Evolutionary conservation across 768 basidiomycete species (phyloP), one percentile per base, ranked within the genome.

Genomic region (Leccinum uliginosum): DNA sequence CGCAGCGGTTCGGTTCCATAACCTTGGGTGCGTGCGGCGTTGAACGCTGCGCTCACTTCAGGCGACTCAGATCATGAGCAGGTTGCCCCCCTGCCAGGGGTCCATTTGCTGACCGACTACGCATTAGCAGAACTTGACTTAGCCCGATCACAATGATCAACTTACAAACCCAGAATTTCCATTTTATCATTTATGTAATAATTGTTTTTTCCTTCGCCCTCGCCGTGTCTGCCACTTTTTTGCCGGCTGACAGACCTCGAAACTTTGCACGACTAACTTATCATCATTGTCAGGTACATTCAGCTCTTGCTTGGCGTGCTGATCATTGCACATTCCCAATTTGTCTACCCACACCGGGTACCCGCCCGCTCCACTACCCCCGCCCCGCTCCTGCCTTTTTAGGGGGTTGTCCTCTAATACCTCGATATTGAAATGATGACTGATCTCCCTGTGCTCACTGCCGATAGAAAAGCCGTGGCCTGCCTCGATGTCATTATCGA

Each of bases 401-500:
- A 69, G 69, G 70, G 62, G 65, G 12, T 24, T 9, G n/a, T 24
- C 59, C 44, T 43, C 46, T 6, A 43, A 19, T 43, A 19, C 40
- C 40, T 43, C 40, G 40, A 43, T 43, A 67, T 70, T 71, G 53
- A 71, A 73, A 71, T 73, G 60, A 64, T 72, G 68, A 71, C 60
- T 63, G 68, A 71, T 68, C 59, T 58, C 54, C 58, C 53, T 46
- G 47, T 56, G 40, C 53, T 52, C 51, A 57, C 62, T 65, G 61
- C 51, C 57, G 65, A 63, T 73, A 71, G 64, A 73, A 70, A 71
- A 71, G 58, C 45, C 40, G 59, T 60, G 17, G 47, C 40, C 29
- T 54, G 47, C 51, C 47, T 50, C 49, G 19, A 61, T 66, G 65
- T 32, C 67, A 65, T 51, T 58, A 72, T 70, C 69, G 64, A 59